Evolutionary conservation across 257 asterid genomes (phyloP), one percentile per base, ranked within the genome.

Genomic region (Plantago ovata): DNA sequence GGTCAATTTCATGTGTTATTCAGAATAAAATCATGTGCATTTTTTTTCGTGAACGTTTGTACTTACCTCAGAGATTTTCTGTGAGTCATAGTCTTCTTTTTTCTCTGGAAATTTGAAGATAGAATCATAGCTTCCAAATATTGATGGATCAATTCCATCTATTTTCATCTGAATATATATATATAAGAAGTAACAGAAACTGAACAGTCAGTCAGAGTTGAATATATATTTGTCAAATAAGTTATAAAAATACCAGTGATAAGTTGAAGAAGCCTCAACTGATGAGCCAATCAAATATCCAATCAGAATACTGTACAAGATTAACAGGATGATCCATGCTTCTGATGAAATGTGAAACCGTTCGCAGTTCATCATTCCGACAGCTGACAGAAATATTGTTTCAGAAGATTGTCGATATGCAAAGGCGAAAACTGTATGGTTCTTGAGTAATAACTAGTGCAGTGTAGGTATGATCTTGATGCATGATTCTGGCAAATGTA

Each of bases 261-360:
- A 50, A 45, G 60, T 73, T 68, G 28, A 60, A 44, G 10, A 41
- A 9, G 49, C 45, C 63, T 51, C 49, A 47, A 68, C n/a, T 8
- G 69, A 48, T 59, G 61, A 64, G 16, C 72, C 79, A 16, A 73
- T 15, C 22, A 55, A 61, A 59, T 14, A 60, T 49, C 78, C 75
- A 0, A 73, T 20, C 18, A 67, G 42, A 64, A 64, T 36, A 14
- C 75, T 55, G 28, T 57, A 66, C 19, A 68, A 59, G 53, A 64
- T 36, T 33, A 65, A 14, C 19, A 67, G 14, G 14, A 62, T 12
- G 53, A 46, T 43, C 74, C 64, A 8, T 38, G 28, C 11, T 28
- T 63, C 71, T 54, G 41, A 33, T 42, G 53, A 42, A 12, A 48
- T 69, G 13, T 14, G 28, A 22, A 50, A 50, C 38, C 21, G 13